Base-by-base conservation (phyloP, 2,329 filamentous ascomycete genomes). In the Mycosphaerella arachidis region DNA sequence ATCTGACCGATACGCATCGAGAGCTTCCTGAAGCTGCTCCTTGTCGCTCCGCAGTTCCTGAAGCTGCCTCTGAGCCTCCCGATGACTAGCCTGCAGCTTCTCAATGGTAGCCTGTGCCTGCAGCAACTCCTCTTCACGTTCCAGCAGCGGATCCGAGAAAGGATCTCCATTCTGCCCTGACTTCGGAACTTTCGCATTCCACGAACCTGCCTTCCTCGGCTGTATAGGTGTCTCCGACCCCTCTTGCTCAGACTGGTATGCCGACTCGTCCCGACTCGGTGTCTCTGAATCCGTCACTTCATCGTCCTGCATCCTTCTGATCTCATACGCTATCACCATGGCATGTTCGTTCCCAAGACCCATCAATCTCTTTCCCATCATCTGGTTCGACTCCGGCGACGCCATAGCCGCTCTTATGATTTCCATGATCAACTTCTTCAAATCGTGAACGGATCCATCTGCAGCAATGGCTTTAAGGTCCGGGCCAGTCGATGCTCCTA, bases 101-200 rank as follows among this genome's bases (percentile, higher is more conserved):
- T 77, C 71, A 53, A 78, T 77, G 27, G 77, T 76, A 55, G 77
- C 77, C 63, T 79, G 78, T 7, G 78, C 78, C 62, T 78, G 76
- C 60, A 82, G 75, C 6, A 82, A 67, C 60, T 78, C 76, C 57
- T 80, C 79, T 63, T 82, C 79, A 54, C 78, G 76, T 67, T 82
- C 79, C 37, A 82, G 69, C 57, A 78, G 75, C 4, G 75, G 74
- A 64, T 81, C 78, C 31, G 77, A 63, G 57, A 71, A 73, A 57
- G 57, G 46, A 40, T 64, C 67, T n/a, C 62, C 56, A 24, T 64
- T 56, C 57, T 61, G 48, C 45, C 59, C 63, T 18, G n/a, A 54
- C 30, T 65, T 61, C 9, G 37, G 58, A 1, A 66, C 67, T 50
- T 68, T 69, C 56, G 58, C 20, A 31, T 63, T 57, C 10, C 53